Evolutionary conservation across 1,139 yeast species (phyloP), one percentile per base, ranked within the genome.

Genomic region (Trichomonascaceae sp.): DNA sequence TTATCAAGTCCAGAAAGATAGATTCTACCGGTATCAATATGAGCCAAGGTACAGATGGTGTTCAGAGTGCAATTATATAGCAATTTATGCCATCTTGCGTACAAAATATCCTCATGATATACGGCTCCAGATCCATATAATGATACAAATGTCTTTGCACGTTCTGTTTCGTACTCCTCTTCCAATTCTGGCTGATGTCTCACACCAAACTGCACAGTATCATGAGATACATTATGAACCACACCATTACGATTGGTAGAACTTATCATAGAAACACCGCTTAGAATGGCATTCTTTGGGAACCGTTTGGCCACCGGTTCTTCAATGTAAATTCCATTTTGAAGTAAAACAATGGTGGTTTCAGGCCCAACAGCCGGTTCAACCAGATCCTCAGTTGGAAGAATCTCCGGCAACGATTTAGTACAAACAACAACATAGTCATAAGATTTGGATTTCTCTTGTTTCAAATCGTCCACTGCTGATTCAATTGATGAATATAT

Each of bases 261-360:
- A 12, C 85, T 83, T 59, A 85, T 83, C 76, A 84, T 78, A 1
- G 85, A 77, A 8, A 85, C 85, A 12, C 90, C 93, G 52, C 87
- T 81, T 20, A 87, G 71, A 5, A 85, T 78, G 17, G 80, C 69
- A 51, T 80, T 79, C 0, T 74, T 69, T 7, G 95, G 93, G 64
- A 76, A 85, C 48, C 75, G 72, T 53, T 75, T 72, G 48, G 81
- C 74, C 61, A 84, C 76, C 1, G 86, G 81, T 53, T 72, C 72
- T 65, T 87, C 95, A 57, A 85, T 84, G 43, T 83, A 90, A 55
- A 85, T 74, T 3, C 95, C 95, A 63, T 87, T 87, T 68, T 87
- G 93, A 50, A 85, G 67, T 57, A 86, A 74, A 2, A 85, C 80
- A 54, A 87, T 79, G 4, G 88, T 77, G 30, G 71, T 68, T 3